These are phyloP conservation scores for Boeremia lycopersici DNA, from an alignment of 2,329 filamentous ascomycete genomes.

Conservation along the genomic window DNA sequence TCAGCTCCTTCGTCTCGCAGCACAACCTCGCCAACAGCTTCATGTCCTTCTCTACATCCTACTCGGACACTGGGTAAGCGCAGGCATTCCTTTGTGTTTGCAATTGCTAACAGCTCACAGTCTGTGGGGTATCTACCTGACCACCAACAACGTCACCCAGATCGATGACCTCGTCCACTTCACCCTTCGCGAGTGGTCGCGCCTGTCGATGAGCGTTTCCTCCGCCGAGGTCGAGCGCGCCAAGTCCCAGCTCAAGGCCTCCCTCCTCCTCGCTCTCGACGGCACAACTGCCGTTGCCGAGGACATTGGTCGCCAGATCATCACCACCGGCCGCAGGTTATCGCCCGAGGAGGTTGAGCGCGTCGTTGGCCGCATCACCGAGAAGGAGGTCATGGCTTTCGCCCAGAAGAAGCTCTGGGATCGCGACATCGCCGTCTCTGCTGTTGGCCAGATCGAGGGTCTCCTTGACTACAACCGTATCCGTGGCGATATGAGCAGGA, in stretches of 20 bases:
- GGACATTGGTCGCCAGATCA: conserved; percentile 97
- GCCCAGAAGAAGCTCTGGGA: conserved; percentile 96
- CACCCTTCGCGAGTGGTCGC: conserved; percentile 96
- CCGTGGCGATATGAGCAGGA: conserved; percentile 86
- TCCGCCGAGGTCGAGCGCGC: conserved; percentile 95
- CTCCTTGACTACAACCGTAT: conserved; percentile 76
- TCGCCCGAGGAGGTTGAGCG: conserved; percentile 93
- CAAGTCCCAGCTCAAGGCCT: conserved; percentile 99
- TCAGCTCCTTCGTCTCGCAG: conserved; percentile 92
- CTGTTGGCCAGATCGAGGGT: conserved; percentile 91
- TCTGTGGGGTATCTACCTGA: conserved; percentile 99
- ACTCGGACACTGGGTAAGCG: conserved; percentile 95
- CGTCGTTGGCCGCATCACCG: conserved; percentile 83
- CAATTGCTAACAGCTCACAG: conserved; percentile 57
- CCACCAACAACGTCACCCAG: conserved; percentile 83
- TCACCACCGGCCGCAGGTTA: conserved; percentile 94
- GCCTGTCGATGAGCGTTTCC: conserved; percentile 85
- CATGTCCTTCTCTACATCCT: conserved; percentile 99
- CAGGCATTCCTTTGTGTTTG: neutral
- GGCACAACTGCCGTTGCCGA: conserved; percentile 97
- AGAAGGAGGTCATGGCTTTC: conserved; percentile 97
- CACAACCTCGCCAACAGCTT: conserved; percentile 98
- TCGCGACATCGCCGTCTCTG: conserved; percentile 91
- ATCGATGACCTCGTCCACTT: conserved; percentile 98
- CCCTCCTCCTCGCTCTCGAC: conserved; percentile 94